Base-by-base conservation (phyloP, 495 filamentous ascomycete species). In the Penicillium macrosclerotiorum region DNA sequence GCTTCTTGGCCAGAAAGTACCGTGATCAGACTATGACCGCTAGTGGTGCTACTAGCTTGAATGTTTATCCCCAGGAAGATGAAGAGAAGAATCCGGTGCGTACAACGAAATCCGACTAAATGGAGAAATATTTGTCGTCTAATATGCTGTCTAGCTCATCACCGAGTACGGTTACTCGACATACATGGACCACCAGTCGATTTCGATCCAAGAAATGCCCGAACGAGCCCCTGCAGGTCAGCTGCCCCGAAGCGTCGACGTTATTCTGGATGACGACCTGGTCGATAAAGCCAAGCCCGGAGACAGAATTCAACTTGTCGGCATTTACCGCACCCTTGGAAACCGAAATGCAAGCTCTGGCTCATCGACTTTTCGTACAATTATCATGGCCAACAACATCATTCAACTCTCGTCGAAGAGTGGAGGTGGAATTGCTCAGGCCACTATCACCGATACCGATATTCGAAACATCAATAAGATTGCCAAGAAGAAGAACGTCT, bases 121-220 rank as follows among this genome's bases (percentile, higher is more conserved):
- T 40, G 2, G 2, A 4, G 22, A 1, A 12, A n/a, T 6, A 1
- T 6, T 38, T n/a, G n/a, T n/a, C n/a, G 3, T 37, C 51, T 64
- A 47, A 64, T 19, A 30, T 17, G 3, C 18, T 27, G 5, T 43
- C 5, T 54, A 84, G 62, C 78, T 99, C 12, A 82, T 87, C 52
- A 97, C 94, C 29, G 94, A 99, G 60, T 97, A 96, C 65, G 93
- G 93, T 7, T 89, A 94, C 66, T 93, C 84, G 64, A 93, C 85
- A 14, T 99, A 96, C 64, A 80, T 92, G 62, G 93, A 99, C 63
- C 94, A 99, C 65, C 93, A 99, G 62, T 91, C 89, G 13, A 89
- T 99, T 36, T 97, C 93, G 1, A 95, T 99, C 57, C 93, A 99
- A 74, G 93, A 99, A 76, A 99, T 99, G 93, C 93, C 93, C 11